Conservation (phyloP, 441 rosid species). For the Sinapis alba region DNA sequence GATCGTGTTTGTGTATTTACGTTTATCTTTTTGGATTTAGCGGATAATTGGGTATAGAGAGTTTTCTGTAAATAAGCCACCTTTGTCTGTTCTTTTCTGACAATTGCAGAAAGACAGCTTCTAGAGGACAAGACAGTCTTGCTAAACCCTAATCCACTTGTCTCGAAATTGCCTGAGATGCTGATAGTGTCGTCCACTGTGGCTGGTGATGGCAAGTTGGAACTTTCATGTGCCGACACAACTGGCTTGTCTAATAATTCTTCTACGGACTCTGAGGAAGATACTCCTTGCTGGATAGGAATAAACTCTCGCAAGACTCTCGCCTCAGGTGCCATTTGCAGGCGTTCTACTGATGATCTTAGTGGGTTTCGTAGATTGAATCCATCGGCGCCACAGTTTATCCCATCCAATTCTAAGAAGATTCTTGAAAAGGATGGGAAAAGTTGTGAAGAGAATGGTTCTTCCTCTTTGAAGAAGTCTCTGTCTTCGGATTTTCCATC, state of each 20-base stretch:
- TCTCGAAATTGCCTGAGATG: conserved; percentile 24
- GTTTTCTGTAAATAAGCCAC: not conserved
- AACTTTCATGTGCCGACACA: conserved; percentile 16
- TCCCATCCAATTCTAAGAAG: conserved; percentile 36
- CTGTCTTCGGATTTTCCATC: conserved; percentile 34
- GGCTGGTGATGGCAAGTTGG: conserved; percentile 21
- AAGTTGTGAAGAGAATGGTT: conserved; percentile 15
- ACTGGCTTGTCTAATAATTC: conserved; percentile 25
- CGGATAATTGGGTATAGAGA: not conserved
- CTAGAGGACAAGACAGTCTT: conserved; percentile 11
- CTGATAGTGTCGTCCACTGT: conserved; percentile 17
- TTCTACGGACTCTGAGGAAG: conserved; percentile 41
- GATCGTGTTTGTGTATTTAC: not conserved
- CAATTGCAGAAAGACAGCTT: conserved; percentile 27
- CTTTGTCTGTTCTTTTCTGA: not conserved
- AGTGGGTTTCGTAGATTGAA: conserved; percentile 34
- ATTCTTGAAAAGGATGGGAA: conserved; percentile 16
- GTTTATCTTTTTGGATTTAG: not conserved
- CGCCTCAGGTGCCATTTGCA: conserved; percentile 18
- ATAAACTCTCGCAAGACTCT: conserved; percentile 27
- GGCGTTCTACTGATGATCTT: conserved; percentile 31
- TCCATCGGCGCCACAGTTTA: conserved; percentile 47
- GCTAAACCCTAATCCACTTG: conserved; percentile 14
- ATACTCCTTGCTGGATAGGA: conserved; percentile 62
- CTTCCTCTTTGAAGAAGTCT: conserved; percentile 27